Conservation (phyloP, 768 basidiomycete genomes). For the Russula olivacea region DNA sequence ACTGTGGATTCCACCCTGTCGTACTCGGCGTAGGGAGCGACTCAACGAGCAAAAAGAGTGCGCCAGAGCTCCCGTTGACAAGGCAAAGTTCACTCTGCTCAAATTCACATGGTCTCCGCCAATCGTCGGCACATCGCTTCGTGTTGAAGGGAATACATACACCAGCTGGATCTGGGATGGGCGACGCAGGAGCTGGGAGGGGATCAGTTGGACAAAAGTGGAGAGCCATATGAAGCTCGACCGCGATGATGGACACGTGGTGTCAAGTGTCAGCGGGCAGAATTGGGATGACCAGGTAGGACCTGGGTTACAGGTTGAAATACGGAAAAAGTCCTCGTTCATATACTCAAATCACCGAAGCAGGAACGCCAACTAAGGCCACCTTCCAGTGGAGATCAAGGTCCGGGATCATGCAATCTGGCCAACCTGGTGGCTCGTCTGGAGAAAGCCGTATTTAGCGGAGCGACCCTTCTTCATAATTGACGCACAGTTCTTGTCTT, state of each 20-base stretch:
- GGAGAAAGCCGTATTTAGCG: constrained; percentile 12
- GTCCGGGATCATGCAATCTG: constrained; percentile 8
- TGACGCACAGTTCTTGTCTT: constrained; percentile 6
- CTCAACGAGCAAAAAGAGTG: constrained; percentile 22
- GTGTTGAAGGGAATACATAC: constrained; percentile 8
- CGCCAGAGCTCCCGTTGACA: neutral
- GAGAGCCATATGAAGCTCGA: constrained; percentile 14
- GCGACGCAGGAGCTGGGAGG: neutral
- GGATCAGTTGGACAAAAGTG: neutral
- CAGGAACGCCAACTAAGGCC: constrained; percentile 9
- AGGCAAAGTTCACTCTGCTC: constrained; percentile 4
- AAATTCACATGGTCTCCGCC: neutral
- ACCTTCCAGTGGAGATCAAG: constrained; percentile 14
- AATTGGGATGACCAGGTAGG: constrained; percentile 10
- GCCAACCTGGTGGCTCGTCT: constrained; percentile 17
- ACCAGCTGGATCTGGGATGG: neutral
- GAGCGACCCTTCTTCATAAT: constrained; percentile 1
- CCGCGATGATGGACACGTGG: constrained; percentile 8
- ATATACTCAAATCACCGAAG: constrained; percentile 24
- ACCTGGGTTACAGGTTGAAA: constrained; percentile 13
- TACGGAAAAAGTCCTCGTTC: neutral
- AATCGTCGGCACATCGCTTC: constrained; percentile 6
- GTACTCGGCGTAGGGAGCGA: constrained; percentile 7
- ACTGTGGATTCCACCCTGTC: neutral
- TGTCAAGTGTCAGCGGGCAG: constrained; percentile 12